These are phyloP conservation scores for Populus alba DNA, from an alignment of 345 rosid genomes.

Conservation along the genomic window DNA sequence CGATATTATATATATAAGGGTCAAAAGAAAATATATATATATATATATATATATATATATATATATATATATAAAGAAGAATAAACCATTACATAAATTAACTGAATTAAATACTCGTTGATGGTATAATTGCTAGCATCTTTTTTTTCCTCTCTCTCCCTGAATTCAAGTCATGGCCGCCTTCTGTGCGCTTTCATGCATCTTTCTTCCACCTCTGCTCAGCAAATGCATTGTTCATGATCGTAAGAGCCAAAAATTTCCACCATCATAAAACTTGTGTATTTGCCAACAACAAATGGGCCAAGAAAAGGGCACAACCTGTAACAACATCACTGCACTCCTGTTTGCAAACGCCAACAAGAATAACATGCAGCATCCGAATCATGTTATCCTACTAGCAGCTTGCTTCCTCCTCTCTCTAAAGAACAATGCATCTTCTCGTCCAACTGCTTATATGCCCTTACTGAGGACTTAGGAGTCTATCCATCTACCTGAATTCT, in stretches of 20 bases:
- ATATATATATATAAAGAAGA: background rate
- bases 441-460: background rate
- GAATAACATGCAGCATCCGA: background rate
- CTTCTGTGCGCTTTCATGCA: background rate
- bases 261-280: conserved; percentile 3
- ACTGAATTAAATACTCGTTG: background rate
- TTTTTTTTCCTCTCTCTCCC: conserved; percentile 1
- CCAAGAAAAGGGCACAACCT: conserved; percentile 14
- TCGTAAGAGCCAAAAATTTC: background rate
- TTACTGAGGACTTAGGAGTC: background rate
- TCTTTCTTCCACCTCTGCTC: background rate
- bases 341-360: background rate
- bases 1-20: background rate
- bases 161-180: background rate
- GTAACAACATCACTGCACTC: background rate
- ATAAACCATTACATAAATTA: conserved; percentile 10
- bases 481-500: background rate
- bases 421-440: background rate
- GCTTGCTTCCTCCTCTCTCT: background rate
- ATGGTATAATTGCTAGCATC: background rate
- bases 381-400: background rate
- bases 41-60: background rate
- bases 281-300: conserved; percentile 1
- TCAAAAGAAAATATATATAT: background rate
- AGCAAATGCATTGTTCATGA: background rate